phyloP scores from a whole-genome alignment of 2,329 filamentous ascomycete species.

The Alternaria ventricosa region DNA sequence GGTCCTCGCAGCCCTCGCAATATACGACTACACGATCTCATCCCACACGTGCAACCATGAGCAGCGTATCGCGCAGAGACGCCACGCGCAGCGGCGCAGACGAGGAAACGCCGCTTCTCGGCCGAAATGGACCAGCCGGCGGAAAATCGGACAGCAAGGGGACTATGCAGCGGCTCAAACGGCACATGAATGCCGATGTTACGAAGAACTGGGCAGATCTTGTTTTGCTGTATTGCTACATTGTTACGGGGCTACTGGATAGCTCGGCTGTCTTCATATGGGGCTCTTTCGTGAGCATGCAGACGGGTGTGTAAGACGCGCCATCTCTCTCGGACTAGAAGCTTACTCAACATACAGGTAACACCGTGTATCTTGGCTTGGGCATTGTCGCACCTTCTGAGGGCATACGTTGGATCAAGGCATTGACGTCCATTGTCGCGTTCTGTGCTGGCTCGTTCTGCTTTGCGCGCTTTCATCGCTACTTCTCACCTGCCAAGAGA shows the following conservation, averaged over 20 bases:
- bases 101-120: conserved; percentile 46
- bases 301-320: conserved; percentile 65
- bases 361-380: conserved; percentile 80
- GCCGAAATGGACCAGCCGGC: conserved; percentile 19
- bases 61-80: conserved; percentile 10
- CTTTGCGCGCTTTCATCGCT: conserved; percentile 73
- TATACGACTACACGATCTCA: conserved; percentile 1
- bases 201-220: conserved; percentile 70
- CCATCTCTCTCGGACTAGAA: not conserved
- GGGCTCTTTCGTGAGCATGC: conserved; percentile 84
- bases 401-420: conserved; percentile 71
- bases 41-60: conserved; percentile 20
- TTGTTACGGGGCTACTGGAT: conserved; percentile 79
- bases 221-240: conserved; percentile 73
- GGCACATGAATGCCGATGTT: conserved; percentile 58
- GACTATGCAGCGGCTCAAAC: conserved; percentile 20
- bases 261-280: conserved; percentile 78
- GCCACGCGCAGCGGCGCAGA: conserved; percentile 22
- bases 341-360: conserved; percentile 54
- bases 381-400: conserved; percentile 67
- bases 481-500: conserved; percentile 65
- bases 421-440: conserved; percentile 70
- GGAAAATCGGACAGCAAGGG: conserved; percentile 27
- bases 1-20: conserved; percentile 4
- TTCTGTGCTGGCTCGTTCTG: conserved; percentile 77